Percentiles rank a stretch among this genome's conserved stretches.
Conservation (phyloP, 2,329 filamentous ascomycete genomes). For the Aspergillus unguis region DNA sequence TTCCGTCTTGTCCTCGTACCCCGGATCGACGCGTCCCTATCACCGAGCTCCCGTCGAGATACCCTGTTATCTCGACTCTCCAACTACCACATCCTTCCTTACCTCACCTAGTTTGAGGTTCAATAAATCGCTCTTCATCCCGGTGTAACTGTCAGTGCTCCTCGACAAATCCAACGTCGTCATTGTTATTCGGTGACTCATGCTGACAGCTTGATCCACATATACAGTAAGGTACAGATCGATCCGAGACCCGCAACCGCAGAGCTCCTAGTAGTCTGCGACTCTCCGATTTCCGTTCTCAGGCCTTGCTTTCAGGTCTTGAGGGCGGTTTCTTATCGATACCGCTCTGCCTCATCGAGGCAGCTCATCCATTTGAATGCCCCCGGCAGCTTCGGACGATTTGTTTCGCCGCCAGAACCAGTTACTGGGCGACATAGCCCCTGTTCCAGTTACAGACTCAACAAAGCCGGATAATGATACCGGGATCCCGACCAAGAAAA, state of each 20-base stretch:
- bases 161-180: neutral
- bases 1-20: conserved; percentile 23
- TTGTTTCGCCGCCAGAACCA: conserved; percentile 36
- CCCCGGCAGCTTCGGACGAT: conserved; percentile 40
- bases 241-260: neutral
- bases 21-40: conserved; percentile 27
- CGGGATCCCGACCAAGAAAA: conserved; percentile 39
- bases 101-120: neutral
- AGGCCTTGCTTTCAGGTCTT: conserved; percentile 28
- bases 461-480: conserved; percentile 31
- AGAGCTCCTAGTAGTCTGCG: conserved; percentile 7
- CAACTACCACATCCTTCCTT: neutral
- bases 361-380: conserved; percentile 41
- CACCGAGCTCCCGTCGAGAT: conserved; percentile 27
- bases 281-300: conserved; percentile 28
- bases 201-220: conserved; percentile 15
- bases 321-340: conserved; percentile 27
- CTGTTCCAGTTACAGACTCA: conserved; percentile 27
- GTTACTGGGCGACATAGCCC: conserved; percentile 31
- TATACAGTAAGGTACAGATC: conserved; percentile 2
- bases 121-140: neutral
- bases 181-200: conserved; percentile 14
- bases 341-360: conserved; percentile 26
- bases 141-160: neutral
- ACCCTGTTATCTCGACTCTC: conserved; percentile 15